Base-by-base conservation (phyloP, 192 early-diverging fungal species). In the Rhizoclosmatium globosum region DNA sequence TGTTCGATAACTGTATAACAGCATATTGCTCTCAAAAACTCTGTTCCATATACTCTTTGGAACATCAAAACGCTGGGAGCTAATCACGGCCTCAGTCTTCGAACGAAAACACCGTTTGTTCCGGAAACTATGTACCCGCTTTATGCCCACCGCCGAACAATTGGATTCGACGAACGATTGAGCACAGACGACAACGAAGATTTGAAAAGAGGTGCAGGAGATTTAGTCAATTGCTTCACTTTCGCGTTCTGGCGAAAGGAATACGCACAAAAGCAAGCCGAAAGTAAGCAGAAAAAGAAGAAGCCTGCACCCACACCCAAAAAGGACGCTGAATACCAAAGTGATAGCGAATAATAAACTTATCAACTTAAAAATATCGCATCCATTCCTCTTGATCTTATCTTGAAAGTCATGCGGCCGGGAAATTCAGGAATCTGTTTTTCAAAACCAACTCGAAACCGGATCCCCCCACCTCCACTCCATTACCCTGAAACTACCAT, bases 111-210 rank as follows among this genome's bases (percentile, higher is more conserved):
- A 2, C 83, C 87, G 61, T 86, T 89, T n/a, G 98, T 98, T 81
- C 81, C 82, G 21, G 83, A 92, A 2, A 79, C 81, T 2, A 81
- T 89, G 62, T 97, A 91, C 81, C 94, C 94, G 3, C 94, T 93
- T 6, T 99, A 99, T 76, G 87, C 91, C 77, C 97, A 99, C 87
- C 90, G 97, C 4, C 90, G 97, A 57, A 99, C 97, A 3, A 91
- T 99, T n/a, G 97, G 97, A 3, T 98, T 93, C 81, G 91, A 95
- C 79, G 90, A 96, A 41, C 94, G 94, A 0, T 47, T 93, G 17
- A 95, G 93, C 50, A 87, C 85, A 42, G 85, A 81, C 3, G 90
- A 84, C 4, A 98, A 98, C 81, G 89, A 87, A 61, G 96, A 98
- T 31, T 31, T 71, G 47, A 50, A 39, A 48, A 45, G 70, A 0